phyloP scores from a whole-genome alignment of 768 basidiomycete species.

The Hypsizygus marmoreus region DNA sequence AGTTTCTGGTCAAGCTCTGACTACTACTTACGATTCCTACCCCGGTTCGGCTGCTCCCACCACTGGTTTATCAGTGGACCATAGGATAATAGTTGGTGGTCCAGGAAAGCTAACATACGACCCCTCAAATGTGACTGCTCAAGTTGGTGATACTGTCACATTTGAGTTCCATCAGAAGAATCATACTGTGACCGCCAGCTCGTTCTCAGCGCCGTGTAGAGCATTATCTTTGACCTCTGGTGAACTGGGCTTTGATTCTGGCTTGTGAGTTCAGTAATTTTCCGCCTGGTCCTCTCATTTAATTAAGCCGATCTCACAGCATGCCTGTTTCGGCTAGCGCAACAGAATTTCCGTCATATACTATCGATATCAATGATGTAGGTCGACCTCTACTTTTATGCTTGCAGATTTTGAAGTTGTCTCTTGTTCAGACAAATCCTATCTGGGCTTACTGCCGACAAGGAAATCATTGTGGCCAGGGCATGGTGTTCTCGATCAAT shows the following conservation, averaged over 20 bases:
- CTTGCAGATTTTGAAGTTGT: slow-evolving; percentile 5
- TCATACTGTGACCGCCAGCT: slow-evolving; percentile 47
- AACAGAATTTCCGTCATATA: slow-evolving; percentile 52
- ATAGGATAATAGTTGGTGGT: slow-evolving; percentile 46
- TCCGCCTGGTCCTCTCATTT: not conserved
- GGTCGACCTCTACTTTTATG: slow-evolving; percentile 12
- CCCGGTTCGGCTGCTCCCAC: slow-evolving; percentile 25
- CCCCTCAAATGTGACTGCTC: slow-evolving; percentile 48
- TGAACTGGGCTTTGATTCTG: slow-evolving; percentile 45
- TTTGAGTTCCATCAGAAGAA: slow-evolving; percentile 53
- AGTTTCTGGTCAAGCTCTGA: slow-evolving; percentile 26
- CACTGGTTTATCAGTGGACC: slow-evolving; percentile 28
- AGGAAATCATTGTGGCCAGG: slow-evolving; percentile 49
- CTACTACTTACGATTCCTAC: slow-evolving; percentile 24
- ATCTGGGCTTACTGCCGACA: slow-evolving; percentile 61
- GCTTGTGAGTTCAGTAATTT: slow-evolving; percentile 34
- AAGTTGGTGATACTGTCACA: slow-evolving; percentile 48
- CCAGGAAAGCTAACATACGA: slow-evolving; percentile 36
- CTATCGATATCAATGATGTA: slow-evolving; percentile 56
- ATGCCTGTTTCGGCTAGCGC: slow-evolving; percentile 47
- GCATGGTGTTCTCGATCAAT: slow-evolving; percentile 65
- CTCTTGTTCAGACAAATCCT: slow-evolving; percentile 55
- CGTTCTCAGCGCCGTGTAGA: slow-evolving; percentile 44
- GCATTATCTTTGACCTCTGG: slow-evolving; percentile 42
- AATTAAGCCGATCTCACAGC: slow-evolving; percentile 26